Percentiles rank a stretch among this genome's conserved stretches.
Evolutionary conservation across 225 moss, liverwort and hornwort species (phyloP).

Genomic region (Polytrichum commune): DNA sequence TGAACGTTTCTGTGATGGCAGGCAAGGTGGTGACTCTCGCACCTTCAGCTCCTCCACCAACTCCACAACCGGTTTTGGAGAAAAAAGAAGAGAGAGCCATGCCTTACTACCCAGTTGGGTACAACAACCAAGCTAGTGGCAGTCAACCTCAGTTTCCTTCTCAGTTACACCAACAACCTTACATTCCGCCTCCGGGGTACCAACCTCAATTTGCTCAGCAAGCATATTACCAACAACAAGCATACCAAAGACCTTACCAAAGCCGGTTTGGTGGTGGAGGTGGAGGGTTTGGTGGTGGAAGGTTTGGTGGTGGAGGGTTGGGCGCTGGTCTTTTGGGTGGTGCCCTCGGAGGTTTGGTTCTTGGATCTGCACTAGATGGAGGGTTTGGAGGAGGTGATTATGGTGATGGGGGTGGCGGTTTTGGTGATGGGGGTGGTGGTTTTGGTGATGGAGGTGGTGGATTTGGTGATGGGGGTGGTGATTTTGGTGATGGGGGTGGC

Average conservation of each 20-base stretch:
- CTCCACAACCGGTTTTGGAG: not conserved
- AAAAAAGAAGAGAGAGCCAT: not conserved
- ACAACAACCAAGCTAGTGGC: not conserved
- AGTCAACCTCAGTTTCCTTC: conserved; percentile 4
- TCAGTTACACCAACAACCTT: not conserved
- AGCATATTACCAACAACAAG: conserved; percentile 3
- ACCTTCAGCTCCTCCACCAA: not conserved
- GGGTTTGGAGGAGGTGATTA: not conserved
- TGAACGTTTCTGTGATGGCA: conserved; percentile 31
- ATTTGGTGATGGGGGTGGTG: not conserved
- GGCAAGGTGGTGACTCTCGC: conserved; percentile 16
- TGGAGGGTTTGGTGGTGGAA: too few species aligned
- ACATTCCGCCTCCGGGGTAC: conserved; percentile 5
- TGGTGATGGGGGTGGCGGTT: not conserved
- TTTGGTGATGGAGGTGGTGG: not conserved
- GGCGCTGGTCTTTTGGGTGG: conserved; percentile 6
- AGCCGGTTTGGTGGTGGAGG: not conserved
- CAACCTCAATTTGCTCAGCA: not conserved
- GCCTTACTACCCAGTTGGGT: conserved; percentile 5
- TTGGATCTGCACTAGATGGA: conserved; percentile 1
- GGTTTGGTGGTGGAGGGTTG: conserved; percentile 3
- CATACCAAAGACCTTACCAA: not conserved
- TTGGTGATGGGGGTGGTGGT: not conserved
- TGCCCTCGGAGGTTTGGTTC: conserved; percentile 1
- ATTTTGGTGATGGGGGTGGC: not conserved